These are phyloP conservation scores for Pichia heedii DNA, from an alignment of 805 yeast genomes.

Conservation along the genomic window DNA sequence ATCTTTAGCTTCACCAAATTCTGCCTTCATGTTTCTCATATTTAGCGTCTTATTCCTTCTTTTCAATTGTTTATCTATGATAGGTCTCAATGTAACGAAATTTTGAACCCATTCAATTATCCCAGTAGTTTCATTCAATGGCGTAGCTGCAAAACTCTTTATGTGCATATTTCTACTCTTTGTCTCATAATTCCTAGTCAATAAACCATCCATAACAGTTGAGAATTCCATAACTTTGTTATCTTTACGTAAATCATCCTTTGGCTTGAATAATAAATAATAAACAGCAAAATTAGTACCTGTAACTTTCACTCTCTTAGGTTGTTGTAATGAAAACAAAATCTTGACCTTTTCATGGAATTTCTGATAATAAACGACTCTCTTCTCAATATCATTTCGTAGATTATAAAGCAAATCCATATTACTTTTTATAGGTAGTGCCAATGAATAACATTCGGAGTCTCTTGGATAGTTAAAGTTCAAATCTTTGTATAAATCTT, in stretches of 20 bases:
- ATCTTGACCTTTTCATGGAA: slow-evolving; percentile 64
- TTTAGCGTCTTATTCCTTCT: slow-evolving; percentile 22
- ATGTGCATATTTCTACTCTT: slow-evolving; percentile 63
- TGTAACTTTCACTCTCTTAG: slow-evolving; percentile 61
- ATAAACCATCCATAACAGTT: slow-evolving; percentile 68
- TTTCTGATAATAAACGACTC: slow-evolving; percentile 36
- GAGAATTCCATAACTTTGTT: slow-evolving; percentile 91
- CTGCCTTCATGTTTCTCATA: slow-evolving; percentile 19
- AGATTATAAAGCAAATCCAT: slow-evolving; percentile 55
- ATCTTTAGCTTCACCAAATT: slow-evolving; percentile 15
- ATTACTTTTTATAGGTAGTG: slow-evolving; percentile 66
- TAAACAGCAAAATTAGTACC: slow-evolving; percentile 77
- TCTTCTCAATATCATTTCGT: slow-evolving; percentile 2
- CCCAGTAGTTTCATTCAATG: slow-evolving; percentile 80
- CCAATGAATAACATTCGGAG: slow-evolving; percentile 35
- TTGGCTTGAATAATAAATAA: slow-evolving; percentile 69
- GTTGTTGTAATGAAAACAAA: slow-evolving; percentile 78
- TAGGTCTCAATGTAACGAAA: slow-evolving; percentile 61
- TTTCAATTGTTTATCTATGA: slow-evolving; percentile 29
- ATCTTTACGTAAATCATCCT: slow-evolving; percentile 92
- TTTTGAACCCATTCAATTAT: slow-evolving; percentile 84
- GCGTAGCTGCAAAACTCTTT: slow-evolving; percentile 79
- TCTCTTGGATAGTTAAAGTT: slow-evolving; percentile 25
- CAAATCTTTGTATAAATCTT: slow-evolving; percentile 31
- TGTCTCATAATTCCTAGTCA: slow-evolving; percentile 61